phyloP scores from a whole-genome alignment of 495 filamentous ascomycete species.

The Evernia prunastri region DNA sequence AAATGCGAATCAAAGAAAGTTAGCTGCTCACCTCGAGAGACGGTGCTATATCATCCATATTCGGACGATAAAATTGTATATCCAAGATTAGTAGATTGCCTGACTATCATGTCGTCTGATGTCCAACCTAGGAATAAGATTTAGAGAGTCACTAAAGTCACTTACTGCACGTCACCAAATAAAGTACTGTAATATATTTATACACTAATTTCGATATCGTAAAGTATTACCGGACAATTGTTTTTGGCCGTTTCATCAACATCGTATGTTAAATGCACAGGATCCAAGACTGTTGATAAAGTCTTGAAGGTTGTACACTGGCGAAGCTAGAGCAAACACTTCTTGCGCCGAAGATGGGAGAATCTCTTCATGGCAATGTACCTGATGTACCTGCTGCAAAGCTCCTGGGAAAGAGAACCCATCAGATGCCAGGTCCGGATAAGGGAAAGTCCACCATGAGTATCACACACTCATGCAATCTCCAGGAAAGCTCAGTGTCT shows the following conservation, averaged over 20 bases:
- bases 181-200: constrained; percentile 3
- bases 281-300: background rate
- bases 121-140: background rate
- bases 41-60: constrained; percentile 18
- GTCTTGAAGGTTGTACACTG: too few relatives aligned
- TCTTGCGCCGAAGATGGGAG: too few relatives aligned
- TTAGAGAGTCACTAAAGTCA: background rate
- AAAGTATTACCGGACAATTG: background rate
- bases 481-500: constrained; percentile 65
- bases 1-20: background rate
- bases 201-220: background rate
- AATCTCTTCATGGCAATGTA: constrained; percentile 17
- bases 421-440: constrained; percentile 40
- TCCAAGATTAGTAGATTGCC: constrained; percentile 10
- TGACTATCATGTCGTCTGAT: constrained; percentile 5
- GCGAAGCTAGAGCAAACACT: background rate
- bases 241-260: too few relatives aligned
- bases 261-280: background rate
- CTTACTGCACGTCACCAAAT: too few relatives aligned
- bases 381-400: constrained; percentile 41
- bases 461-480: background rate
- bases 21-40: constrained; percentile 17
- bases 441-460: background rate
- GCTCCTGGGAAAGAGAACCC: constrained; percentile 38
- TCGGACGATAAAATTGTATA: background rate